Evolutionary conservation across 257 asterid species (phyloP), one percentile per base, ranked within the genome.

Genomic region (Solanum habrochaites): DNA sequence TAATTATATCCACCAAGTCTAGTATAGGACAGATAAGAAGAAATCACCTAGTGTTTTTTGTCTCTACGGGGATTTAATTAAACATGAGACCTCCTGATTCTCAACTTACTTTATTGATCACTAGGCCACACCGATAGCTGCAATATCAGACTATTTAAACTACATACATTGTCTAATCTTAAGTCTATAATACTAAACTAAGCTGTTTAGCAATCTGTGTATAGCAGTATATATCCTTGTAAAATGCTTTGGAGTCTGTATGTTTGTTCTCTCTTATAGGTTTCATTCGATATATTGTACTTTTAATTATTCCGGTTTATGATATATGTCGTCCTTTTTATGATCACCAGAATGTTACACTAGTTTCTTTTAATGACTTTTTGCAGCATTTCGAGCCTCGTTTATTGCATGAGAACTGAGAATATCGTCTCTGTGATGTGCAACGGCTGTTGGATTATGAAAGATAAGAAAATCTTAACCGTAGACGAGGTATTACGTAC

Each of bases 351-450:
- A 82, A 37, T 52, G 66, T 82, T 31, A 56, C 12, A 32, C 70
- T 2, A 35, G 74, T 8, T 62, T 60, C 81, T 73, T 88, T 83
- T 52, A 29, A 82, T 42, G 14, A 35, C 60, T 45, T 45, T 45
- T 87, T 94, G 96, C 94, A 95, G 98, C 94, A 93, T 95, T 80
- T 95, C 98, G 58, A 93, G 96, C 92, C 95, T 95, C 23, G 98
- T 94, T 64, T 95, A 93, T 88, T 87, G 96, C 93, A 91, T 93
- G 98, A 93, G 98, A 70, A 92, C 91, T 27, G 98, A 95, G 90
- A 95, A 94, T 58, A 94, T 93, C 23, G 88, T 89, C 27, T 93
- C 97, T 1, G 89, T 95, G 39, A 92, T 94, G 95, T 94, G 98
- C 90, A 93, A 95, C 15, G 98, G 98, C 21, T 91, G 90, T 18